Evolutionary conservation across 805 yeast genomes (phyloP).

Genomic region (Danielia reshetovae): DNA sequence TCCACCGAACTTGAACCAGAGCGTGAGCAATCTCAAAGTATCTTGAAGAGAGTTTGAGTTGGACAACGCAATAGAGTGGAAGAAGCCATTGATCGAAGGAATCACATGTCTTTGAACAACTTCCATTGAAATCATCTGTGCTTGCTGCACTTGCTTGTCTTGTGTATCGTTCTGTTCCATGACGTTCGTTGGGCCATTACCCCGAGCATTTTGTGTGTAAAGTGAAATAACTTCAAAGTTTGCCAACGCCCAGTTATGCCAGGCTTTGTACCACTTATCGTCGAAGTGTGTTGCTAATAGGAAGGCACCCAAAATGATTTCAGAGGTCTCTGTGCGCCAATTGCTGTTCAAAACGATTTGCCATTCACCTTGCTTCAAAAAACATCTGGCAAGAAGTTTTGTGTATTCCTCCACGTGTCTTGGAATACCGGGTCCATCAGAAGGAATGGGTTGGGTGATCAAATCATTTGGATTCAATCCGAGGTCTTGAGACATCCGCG

Average conservation of each 20-base stretch:
- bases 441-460: slow-evolving; percentile 80
- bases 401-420: slow-evolving; percentile 81
- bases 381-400: slow-evolving; percentile 84
- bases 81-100: slow-evolving; percentile 94
- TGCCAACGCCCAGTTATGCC: slow-evolving; percentile 99
- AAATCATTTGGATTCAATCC: slow-evolving; percentile 85
- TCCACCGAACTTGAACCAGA: slow-evolving; percentile 97
- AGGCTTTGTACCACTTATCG: slow-evolving; percentile 91
- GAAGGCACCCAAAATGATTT: slow-evolving; percentile 86
- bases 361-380: slow-evolving; percentile 98
- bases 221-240: slow-evolving; percentile 91
- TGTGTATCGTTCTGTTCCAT: slow-evolving; percentile 26
- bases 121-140: slow-evolving; percentile 36
- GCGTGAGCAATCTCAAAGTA: slow-evolving; percentile 79
- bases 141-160: slow-evolving; percentile 12
- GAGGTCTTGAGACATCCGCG: slow-evolving; percentile 82
- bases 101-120: slow-evolving; percentile 82
- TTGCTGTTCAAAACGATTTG: slow-evolving; percentile 73
- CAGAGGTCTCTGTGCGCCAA: slow-evolving; percentile 77
- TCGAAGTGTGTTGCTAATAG: slow-evolving; percentile 94
- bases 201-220: slow-evolving; percentile 28
- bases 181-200: slow-evolving; percentile 12
- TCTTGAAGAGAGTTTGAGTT: slow-evolving; percentile 88
- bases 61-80: slow-evolving; percentile 88
- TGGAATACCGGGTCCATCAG: slow-evolving; percentile 64